These are phyloP conservation scores for Starmerella stigmatis DNA, from an alignment of 805 yeast species.

Conservation along the genomic window DNA sequence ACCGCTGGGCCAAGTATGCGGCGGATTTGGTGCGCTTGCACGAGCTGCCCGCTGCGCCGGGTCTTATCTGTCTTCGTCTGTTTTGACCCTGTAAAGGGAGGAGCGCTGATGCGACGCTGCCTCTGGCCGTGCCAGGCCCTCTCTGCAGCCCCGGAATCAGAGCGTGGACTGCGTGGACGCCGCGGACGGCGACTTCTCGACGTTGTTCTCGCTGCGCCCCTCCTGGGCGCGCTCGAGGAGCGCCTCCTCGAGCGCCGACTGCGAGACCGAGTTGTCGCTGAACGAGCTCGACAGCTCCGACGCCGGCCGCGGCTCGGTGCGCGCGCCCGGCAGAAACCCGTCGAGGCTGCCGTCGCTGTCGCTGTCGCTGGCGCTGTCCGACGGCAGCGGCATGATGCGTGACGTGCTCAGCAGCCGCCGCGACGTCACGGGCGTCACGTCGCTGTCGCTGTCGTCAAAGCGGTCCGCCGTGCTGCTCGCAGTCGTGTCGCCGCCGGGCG, in stretches of 20 bases:
- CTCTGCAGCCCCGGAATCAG: too few relatives aligned
- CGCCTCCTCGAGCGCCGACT: constrained; percentile 32
- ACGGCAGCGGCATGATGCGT: neutral
- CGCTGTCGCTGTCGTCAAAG: neutral
- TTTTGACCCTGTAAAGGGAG: too few relatives aligned
- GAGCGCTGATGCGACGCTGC: too few relatives aligned
- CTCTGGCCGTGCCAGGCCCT: too few relatives aligned
- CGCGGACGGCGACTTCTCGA: neutral
- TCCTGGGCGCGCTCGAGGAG: constrained; percentile 20
- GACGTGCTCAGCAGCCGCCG: constrained; percentile 20
- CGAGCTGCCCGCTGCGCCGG: too few relatives aligned
- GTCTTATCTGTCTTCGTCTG: too few relatives aligned
- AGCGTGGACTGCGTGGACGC: neutral
- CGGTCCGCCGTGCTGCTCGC: neutral
- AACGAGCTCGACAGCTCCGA: constrained; percentile 7
- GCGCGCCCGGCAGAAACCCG: constrained; percentile 12
- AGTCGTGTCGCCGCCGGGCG: neutral
- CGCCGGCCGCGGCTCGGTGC: neutral
- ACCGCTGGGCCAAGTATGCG: too few relatives aligned
- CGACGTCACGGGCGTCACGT: constrained; percentile 1
- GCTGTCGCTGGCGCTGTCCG: constrained; percentile 7
- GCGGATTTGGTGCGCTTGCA: too few relatives aligned
- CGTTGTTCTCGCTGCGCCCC: neutral
- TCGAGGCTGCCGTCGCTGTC: constrained; percentile 14
- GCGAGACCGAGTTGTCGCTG: constrained; percentile 27